Evolutionary conservation across 2,329 filamentous ascomycete genomes (phyloP).

Genomic region (Neurospora sp.): DNA sequence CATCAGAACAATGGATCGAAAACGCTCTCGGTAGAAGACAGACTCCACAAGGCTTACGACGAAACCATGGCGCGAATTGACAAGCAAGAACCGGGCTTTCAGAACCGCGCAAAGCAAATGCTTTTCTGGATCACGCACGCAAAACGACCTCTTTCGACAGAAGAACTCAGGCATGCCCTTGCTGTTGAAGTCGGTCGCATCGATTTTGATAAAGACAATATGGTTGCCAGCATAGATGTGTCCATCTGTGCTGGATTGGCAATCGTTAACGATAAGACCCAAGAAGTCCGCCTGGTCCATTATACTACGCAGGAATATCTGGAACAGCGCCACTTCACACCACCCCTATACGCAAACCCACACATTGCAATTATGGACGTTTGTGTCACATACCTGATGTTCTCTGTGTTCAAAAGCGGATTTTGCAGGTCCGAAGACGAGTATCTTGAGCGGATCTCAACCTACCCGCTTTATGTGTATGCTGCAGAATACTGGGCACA

Average conservation of each 20-base stretch:
- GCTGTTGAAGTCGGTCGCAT: slow-evolving; percentile 19
- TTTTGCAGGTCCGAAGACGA: no score
- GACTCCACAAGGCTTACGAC: slow-evolving; percentile 24
- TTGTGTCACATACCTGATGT: no score
- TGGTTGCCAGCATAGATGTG: slow-evolving; percentile 15
- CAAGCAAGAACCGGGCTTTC: slow-evolving; percentile 16
- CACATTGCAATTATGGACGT: no score
- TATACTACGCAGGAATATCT: slow-evolving; percentile 32
- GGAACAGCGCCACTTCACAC: slow-evolving; percentile 12
- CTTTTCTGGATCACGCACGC: slow-evolving; percentile 27
- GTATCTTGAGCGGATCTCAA: no score
- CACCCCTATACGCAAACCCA: no score
- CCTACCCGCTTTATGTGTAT: no score
- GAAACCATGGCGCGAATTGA: slow-evolving; percentile 25
- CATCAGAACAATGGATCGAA: not conserved
- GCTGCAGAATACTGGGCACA: no score
- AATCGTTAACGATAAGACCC: slow-evolving; percentile 24
- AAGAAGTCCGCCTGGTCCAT: slow-evolving; percentile 28
- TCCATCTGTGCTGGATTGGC: slow-evolving; percentile 24
- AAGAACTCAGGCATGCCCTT: slow-evolving; percentile 28
- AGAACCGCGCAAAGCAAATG: slow-evolving; percentile 15
- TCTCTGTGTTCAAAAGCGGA: no score
- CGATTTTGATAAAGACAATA: slow-evolving; percentile 22
- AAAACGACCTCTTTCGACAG: slow-evolving; percentile 17
- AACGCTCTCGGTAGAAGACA: slow-evolving; percentile 11